Percentiles rank a stretch among this genome's conserved stretches.
Evolutionary conservation across 2,329 filamentous ascomycete genomes (phyloP).

Genomic region (Epichloe hybrida): DNA sequence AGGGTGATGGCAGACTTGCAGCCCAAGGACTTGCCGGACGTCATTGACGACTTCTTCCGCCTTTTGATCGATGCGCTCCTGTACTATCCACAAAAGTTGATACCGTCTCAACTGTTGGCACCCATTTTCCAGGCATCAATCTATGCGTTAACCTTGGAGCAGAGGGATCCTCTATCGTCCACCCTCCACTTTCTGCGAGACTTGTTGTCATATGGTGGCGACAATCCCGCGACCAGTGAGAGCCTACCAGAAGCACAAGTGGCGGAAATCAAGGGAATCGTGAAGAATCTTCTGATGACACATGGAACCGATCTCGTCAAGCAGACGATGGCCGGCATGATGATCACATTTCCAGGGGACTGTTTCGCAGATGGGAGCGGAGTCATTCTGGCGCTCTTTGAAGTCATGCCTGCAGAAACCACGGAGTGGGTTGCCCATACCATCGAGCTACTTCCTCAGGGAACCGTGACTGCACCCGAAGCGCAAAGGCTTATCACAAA

Average conservation of each 20-base stretch:
- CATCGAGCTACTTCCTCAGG: slow-evolving; percentile 67
- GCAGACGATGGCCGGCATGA: slow-evolving; percentile 90
- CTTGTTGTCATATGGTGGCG: slow-evolving; percentile 73
- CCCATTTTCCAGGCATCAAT: slow-evolving; percentile 81
- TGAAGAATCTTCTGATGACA: slow-evolving; percentile 55
- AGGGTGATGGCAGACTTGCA: slow-evolving; percentile 78
- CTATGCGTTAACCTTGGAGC: slow-evolving; percentile 75
- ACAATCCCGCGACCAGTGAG: slow-evolving; percentile 53
- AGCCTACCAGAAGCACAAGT: slow-evolving; percentile 45
- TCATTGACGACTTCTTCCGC: slow-evolving; percentile 95
- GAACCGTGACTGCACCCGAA: slow-evolving; percentile 68
- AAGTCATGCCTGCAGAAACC: slow-evolving; percentile 69
- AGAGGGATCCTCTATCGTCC: slow-evolving; percentile 80
- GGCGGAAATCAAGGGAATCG: slow-evolving; percentile 54
- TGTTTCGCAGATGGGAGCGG: slow-evolving; percentile 92
- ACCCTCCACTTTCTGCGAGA: slow-evolving; percentile 89
- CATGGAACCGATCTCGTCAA: slow-evolving; percentile 73
- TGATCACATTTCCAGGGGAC: slow-evolving; percentile 95
- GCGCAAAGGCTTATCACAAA: slow-evolving; percentile 67
- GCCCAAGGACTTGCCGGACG: slow-evolving; percentile 57
- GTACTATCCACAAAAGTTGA: slow-evolving; percentile 77
- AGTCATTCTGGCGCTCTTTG: slow-evolving; percentile 79
- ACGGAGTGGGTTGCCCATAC: slow-evolving; percentile 73
- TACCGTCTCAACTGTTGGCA: slow-evolving; percentile 64
- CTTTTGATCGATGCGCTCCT: slow-evolving; percentile 82